Conservation (phyloP, 345 rosid genomes). For the Kandelia obovata region DNA sequence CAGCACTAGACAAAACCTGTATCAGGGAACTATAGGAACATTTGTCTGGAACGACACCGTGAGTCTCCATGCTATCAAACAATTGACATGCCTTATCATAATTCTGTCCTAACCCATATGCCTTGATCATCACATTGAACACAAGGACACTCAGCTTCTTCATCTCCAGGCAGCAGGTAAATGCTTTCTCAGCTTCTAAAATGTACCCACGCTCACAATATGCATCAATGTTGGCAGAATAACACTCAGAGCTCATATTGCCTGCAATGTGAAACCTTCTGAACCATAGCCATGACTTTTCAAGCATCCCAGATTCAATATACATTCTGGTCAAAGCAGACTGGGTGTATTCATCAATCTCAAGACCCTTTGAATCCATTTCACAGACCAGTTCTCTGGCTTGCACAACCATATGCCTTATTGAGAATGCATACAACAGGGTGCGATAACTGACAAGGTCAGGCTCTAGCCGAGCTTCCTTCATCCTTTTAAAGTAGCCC, state of each 20-base stretch:
- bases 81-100: constrained; percentile 62
- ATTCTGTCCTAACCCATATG: constrained; percentile 60
- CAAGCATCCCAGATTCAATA: constrained; percentile 66
- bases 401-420: constrained; percentile 69
- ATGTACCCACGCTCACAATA: constrained; percentile 69
- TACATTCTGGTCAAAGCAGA: constrained; percentile 85
- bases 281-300: constrained; percentile 85
- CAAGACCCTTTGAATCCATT: constrained; percentile 60
- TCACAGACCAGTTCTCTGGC: constrained; percentile 65
- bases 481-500: constrained; percentile 62
- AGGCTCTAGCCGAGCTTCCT: constrained; percentile 57
- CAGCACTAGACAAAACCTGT: constrained; percentile 61
- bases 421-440: constrained; percentile 73
- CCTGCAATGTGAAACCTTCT: constrained; percentile 63
- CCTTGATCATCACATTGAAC: constrained; percentile 87
- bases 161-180: constrained; percentile 51
- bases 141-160: constrained; percentile 55
- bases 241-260: constrained; percentile 66
- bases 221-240: constrained; percentile 80
- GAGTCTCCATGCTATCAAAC: constrained; percentile 67
- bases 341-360: constrained; percentile 87
- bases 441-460: constrained; percentile 81
- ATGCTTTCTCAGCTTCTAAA: constrained; percentile 60
- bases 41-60: constrained; percentile 59
- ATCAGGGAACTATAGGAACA: constrained; percentile 67